Evolutionary conservation across 2,329 filamentous ascomycete genomes (phyloP).

Genomic region (Parastagonospora avenae): DNA sequence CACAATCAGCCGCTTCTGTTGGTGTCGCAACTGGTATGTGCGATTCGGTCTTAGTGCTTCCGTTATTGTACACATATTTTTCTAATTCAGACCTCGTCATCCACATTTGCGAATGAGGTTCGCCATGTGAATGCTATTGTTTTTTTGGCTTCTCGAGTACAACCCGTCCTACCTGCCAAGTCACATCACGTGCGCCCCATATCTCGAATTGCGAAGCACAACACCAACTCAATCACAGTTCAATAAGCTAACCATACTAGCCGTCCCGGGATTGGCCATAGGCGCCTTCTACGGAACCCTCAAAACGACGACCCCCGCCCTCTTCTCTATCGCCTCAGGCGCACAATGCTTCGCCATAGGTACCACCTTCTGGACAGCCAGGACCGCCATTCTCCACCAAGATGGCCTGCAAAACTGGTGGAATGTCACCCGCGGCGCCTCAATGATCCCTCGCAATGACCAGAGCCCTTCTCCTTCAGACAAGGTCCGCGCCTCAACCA

Average conservation of each 20-base stretch:
- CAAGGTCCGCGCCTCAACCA: conserved; percentile 68
- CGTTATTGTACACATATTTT: neutral
- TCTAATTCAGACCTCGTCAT: neutral
- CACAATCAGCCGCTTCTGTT: conserved; percentile 28
- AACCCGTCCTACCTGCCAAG: conserved; percentile 7
- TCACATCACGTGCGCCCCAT: conserved; percentile 14
- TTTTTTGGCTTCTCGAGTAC: neutral
- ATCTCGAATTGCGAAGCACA: neutral
- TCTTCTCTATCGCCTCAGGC: conserved; percentile 75
- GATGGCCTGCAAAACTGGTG: conserved; percentile 39
- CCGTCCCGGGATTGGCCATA: conserved; percentile 68
- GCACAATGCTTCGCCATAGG: conserved; percentile 83
- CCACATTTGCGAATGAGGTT: too few species aligned
- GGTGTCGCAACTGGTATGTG: conserved; percentile 39
- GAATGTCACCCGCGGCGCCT: conserved; percentile 32
- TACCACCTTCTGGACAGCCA: conserved; percentile 73
- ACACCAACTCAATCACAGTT: neutral
- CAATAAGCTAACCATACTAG: conserved; percentile 33
- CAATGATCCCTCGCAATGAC: conserved; percentile 24
- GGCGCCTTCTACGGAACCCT: conserved; percentile 57
- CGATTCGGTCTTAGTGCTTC: neutral
- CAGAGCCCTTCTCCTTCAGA: conserved; percentile 63
- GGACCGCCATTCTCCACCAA: conserved; percentile 46
- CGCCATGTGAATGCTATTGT: neutral
- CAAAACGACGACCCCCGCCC: conserved; percentile 66